These are phyloP conservation scores for Nidula microcarpa DNA, from an alignment of 768 basidiomycete genomes.

Conservation along the genomic window DNA sequence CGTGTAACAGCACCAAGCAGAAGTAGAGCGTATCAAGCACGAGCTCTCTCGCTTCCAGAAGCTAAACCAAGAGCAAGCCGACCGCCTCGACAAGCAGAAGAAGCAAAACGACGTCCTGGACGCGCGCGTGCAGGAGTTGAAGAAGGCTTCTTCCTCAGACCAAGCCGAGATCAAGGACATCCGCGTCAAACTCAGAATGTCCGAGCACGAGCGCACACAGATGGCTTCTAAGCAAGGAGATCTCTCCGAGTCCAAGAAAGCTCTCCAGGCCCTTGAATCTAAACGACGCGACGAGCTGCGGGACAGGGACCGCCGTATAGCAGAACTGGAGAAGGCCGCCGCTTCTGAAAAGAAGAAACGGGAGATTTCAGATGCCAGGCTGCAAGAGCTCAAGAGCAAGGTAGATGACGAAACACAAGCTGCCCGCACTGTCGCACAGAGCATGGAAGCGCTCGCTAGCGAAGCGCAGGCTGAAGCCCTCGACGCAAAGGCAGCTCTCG, in stretches of 20 bases:
- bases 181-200: slow-evolving; percentile 50
- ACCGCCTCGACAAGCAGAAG: slow-evolving; percentile 58
- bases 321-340: slow-evolving; percentile 53
- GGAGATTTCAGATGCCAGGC: slow-evolving; percentile 40
- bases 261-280: slow-evolving; percentile 43
- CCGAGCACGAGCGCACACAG: slow-evolving; percentile 57
- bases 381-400: slow-evolving; percentile 39
- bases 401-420: slow-evolving; percentile 35
- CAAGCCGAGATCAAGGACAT: slow-evolving; percentile 64
- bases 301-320: slow-evolving; percentile 50
- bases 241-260: slow-evolving; percentile 44
- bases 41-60: slow-evolving; percentile 53
- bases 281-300: slow-evolving; percentile 52
- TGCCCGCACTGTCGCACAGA: slow-evolving; percentile 25
- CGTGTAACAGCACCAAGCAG: slow-evolving; percentile 48
- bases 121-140: slow-evolving; percentile 57
- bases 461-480: slow-evolving; percentile 31
- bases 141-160: slow-evolving; percentile 42
- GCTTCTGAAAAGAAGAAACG: slow-evolving; percentile 47
- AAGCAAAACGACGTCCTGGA: slow-evolving; percentile 59
- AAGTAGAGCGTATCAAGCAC: slow-evolving; percentile 55
- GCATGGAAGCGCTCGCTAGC: slow-evolving; percentile 33
- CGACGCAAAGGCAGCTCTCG: slow-evolving; percentile 26
- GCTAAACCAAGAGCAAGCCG: slow-evolving; percentile 42
- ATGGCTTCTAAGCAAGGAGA: slow-evolving; percentile 51